Evolutionary conservation across 1,284 basidiomycete genomes (phyloP).

Genomic region (Dichomitus squalens): DNA sequence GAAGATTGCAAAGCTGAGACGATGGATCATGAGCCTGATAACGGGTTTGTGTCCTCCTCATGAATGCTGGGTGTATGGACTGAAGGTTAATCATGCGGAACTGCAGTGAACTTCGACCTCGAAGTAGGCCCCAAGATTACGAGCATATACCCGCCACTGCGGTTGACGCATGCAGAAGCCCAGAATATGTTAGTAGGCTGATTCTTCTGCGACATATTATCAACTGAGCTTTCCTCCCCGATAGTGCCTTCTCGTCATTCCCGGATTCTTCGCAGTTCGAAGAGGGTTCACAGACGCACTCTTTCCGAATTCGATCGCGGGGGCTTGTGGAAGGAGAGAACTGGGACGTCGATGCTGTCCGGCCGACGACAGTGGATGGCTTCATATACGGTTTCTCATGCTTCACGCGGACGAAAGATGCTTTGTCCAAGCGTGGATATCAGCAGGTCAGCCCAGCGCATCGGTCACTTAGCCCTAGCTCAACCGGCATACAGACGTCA

Average conservation of each 20-base stretch:
- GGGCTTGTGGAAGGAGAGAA: constrained; percentile 27
- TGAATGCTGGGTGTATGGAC: no score
- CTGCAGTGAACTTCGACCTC: constrained; percentile 82
- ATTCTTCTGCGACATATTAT: background rate
- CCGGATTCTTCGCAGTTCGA: constrained; percentile 88
- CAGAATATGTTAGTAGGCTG: constrained; percentile 78
- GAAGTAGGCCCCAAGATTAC: constrained; percentile 86
- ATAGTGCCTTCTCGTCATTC: constrained; percentile 91
- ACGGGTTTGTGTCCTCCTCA: constrained; percentile 49
- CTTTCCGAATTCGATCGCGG: constrained; percentile 67
- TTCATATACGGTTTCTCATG: constrained; percentile 85
- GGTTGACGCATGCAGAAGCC: constrained; percentile 64
- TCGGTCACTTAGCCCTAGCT: background rate
- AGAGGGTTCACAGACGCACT: constrained; percentile 72
- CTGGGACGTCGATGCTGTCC: constrained; percentile 32
- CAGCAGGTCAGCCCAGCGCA: constrained; percentile 63
- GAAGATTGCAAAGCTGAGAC: constrained; percentile 53
- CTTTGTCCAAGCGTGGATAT: constrained; percentile 79
- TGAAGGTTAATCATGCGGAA: constrained; percentile 16
- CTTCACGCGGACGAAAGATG: constrained; percentile 76
- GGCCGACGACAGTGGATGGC: constrained; percentile 54
- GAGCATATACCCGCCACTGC: constrained; percentile 66
- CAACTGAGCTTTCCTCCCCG: constrained; percentile 9
- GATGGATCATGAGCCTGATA: constrained; percentile 82
- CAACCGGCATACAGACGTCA: constrained; percentile 58